A percentile compares a stretch with the other conserved stretches of the same genome.
Conservation (phyloP, 2,329 filamentous ascomycete genomes). For the Talaromyces marneffei region DNA sequence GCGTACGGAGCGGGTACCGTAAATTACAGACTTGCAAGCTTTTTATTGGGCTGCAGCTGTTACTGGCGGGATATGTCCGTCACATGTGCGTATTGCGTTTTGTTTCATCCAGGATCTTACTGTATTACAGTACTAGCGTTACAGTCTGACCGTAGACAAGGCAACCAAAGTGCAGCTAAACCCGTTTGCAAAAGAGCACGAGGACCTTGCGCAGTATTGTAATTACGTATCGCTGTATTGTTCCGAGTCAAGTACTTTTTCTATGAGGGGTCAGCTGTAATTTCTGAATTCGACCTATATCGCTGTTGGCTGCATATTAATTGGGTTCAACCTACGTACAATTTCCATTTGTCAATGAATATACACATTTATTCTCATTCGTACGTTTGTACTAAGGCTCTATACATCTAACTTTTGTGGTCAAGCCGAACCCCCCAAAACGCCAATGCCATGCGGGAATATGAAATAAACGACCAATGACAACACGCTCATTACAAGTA, state of each 20-base stretch:
- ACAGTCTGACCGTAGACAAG: background rate
- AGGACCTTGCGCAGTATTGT: background rate
- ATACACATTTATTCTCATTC: background rate
- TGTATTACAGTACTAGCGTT: background rate
- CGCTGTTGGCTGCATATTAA: background rate
- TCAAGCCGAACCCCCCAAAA: background rate
- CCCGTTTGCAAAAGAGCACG: conserved; percentile 2
- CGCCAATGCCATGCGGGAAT: conserved; percentile 3
- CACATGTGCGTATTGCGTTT: background rate
- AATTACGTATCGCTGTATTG: background rate
- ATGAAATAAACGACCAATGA: conserved; percentile 15
- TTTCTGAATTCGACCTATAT: background rate
- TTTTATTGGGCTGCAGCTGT: background rate
- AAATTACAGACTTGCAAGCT: background rate
- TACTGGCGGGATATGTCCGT: background rate
- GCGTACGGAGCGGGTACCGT: background rate
- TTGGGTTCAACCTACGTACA: background rate
- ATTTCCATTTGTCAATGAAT: background rate
- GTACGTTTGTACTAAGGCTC: background rate
- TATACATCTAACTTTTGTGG: conserved; percentile 1
- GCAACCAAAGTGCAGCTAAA: background rate
- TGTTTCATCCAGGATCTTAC: background rate
- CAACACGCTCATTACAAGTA: conserved; percentile 60
- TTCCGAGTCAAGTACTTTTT: background rate
- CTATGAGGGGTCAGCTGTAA: background rate